Conservation (phyloP, 75 land plant genomes). For the Azolla pinnata region DNA sequence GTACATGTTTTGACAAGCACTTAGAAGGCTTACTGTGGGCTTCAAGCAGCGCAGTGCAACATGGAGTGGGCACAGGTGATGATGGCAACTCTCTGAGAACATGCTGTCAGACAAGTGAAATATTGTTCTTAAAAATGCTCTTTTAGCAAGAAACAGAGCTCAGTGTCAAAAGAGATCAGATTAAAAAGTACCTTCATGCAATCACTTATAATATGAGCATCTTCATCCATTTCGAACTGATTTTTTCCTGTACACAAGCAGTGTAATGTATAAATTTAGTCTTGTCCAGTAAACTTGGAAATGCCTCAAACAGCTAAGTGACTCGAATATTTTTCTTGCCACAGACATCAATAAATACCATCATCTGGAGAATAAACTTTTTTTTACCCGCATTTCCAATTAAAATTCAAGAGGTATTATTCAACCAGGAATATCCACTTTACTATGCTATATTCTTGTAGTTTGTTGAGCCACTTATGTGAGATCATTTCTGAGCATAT, state of each 20-base stretch:
- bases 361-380: too few species aligned
- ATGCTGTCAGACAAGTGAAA: slow-evolving; percentile 39
- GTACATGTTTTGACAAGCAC: too few species aligned
- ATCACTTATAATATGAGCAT: slow-evolving; percentile 94
- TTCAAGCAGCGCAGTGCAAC: slow-evolving; percentile 96
- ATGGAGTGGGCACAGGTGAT: slow-evolving; percentile 97
- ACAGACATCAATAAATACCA: too few species aligned
- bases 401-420: too few species aligned
- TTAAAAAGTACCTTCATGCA: slow-evolving; percentile 76
- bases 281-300: neutral
- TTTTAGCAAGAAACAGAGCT: neutral
- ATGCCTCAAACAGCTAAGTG: neutral
- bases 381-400: too few species aligned
- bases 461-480: too few species aligned
- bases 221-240: slow-evolving; percentile 80
- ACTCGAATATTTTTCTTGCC: too few species aligned
- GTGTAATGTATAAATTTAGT: neutral
- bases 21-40: slow-evolving; percentile 78
- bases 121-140: neutral
- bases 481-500: too few species aligned
- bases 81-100: slow-evolving; percentile 94
- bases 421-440: too few species aligned
- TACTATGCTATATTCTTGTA: too few species aligned
- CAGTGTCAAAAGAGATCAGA: too few species aligned
- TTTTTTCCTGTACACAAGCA: slow-evolving; percentile 44